These are phyloP conservation scores for Gentiana dahurica DNA, from an alignment of 257 asterid species.

Conservation along the genomic window DNA sequence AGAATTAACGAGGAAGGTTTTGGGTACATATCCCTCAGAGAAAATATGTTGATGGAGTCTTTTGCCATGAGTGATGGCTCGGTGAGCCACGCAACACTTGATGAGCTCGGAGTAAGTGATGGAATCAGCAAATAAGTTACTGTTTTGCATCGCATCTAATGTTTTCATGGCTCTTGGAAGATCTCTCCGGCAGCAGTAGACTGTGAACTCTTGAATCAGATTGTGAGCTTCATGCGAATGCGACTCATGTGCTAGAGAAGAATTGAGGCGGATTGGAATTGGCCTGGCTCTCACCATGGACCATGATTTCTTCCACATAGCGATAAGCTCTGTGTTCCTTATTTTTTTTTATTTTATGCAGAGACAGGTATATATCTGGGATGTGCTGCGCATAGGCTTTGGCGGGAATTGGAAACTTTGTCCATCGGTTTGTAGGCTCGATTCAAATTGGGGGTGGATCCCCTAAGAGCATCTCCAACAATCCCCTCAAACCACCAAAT, in stretches of 20 bases:
- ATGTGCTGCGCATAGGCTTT: too few relatives aligned
- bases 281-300: too few relatives aligned
- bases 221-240: not conserved
- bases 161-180: constrained; percentile 55
- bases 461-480: too few relatives aligned
- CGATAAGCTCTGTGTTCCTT: too few relatives aligned
- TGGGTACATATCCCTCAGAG: constrained; percentile 67
- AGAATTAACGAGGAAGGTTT: constrained; percentile 55
- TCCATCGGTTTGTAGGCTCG: too few relatives aligned
- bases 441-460: too few relatives aligned
- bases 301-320: too few relatives aligned
- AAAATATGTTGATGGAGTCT: constrained; percentile 54
- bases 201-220: constrained; percentile 26
- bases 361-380: too few relatives aligned
- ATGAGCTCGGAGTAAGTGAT: constrained; percentile 66
- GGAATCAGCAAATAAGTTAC: constrained; percentile 54
- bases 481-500: too few relatives aligned
- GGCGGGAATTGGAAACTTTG: too few relatives aligned
- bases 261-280: not conserved
- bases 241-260: not conserved
- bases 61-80: constrained; percentile 51
- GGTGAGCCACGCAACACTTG: constrained; percentile 59
- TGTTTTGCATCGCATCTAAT: constrained; percentile 45
- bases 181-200: constrained; percentile 45
- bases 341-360: too few relatives aligned